These are phyloP conservation scores for Coniochaeta hoffmannii DNA, from an alignment of 2,329 filamentous ascomycete genomes.

Conservation along the genomic window DNA sequence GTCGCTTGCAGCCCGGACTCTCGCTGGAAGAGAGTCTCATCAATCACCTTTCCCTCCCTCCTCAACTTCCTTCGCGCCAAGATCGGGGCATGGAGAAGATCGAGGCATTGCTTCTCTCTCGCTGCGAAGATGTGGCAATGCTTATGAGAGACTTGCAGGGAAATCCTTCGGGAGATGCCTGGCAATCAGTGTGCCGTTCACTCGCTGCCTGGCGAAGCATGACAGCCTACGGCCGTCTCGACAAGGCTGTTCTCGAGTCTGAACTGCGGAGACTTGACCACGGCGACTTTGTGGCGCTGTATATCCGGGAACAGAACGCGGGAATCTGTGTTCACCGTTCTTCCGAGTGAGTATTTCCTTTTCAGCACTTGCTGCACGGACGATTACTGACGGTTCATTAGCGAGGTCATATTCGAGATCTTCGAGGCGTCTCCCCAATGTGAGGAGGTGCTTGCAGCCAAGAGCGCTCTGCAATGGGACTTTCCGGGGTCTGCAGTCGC, in stretches of 20 bases:
- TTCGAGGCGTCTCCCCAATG: slow-evolving; percentile 53
- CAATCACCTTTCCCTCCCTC: slow-evolving; percentile 9
- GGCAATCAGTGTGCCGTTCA: slow-evolving; percentile 5
- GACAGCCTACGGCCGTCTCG: slow-evolving; percentile 4
- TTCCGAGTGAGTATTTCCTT: slow-evolving; percentile 1
- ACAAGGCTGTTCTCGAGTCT: slow-evolving; percentile 5
- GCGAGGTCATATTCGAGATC: slow-evolving; percentile 37
- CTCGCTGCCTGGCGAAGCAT: slow-evolving; percentile 5
- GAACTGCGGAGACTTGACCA: slow-evolving; percentile 3
- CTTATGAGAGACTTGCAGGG: slow-evolving; percentile 1
- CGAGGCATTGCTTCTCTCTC: slow-evolving; percentile 3
- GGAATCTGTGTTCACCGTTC: slow-evolving; percentile 7
- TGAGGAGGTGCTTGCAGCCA: slow-evolving; percentile 41
- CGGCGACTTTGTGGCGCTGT: slow-evolving; percentile 3
- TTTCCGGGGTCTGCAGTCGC: slow-evolving; percentile 50
- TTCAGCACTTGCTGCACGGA: not conserved
- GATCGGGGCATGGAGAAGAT: slow-evolving; percentile 6
- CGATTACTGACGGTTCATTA: not conserved
- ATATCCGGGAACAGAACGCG: slow-evolving; percentile 11
- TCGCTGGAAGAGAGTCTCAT: slow-evolving; percentile 6
- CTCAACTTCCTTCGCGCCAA: slow-evolving; percentile 6
- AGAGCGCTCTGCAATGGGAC: slow-evolving; percentile 46
- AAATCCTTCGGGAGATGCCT: slow-evolving; percentile 2
- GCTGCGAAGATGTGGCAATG: not conserved
- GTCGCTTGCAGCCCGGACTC: not conserved